These are phyloP conservation scores for Hypoxylon sp. DNA, from an alignment of 2,329 filamentous ascomycete genomes.

Conservation along the genomic window DNA sequence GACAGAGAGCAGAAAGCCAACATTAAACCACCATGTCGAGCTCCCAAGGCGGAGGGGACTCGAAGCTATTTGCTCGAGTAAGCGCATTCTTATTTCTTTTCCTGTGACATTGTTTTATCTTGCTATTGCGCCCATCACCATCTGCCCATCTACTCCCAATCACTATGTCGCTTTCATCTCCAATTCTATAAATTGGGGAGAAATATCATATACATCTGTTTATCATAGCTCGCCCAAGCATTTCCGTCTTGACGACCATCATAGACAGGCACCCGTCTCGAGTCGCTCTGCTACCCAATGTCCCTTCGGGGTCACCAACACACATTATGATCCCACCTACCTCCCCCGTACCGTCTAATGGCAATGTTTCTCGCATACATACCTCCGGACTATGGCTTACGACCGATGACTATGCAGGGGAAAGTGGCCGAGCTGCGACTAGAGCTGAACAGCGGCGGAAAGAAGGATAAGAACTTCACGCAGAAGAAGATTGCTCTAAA, in stretches of 20 bases:
- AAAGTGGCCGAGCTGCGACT: slow-evolving; percentile 97
- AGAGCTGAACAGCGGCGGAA: slow-evolving; percentile 92
- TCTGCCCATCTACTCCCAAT: slow-evolving; percentile 22
- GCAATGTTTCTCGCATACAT: slow-evolving; percentile 70
- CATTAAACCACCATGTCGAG: slow-evolving; percentile 64
- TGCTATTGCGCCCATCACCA: slow-evolving; percentile 11
- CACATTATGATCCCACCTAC: slow-evolving; percentile 47
- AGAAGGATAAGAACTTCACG: slow-evolving; percentile 97
- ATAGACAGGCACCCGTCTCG: slow-evolving; percentile 25
- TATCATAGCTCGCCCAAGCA: slow-evolving; percentile 16
- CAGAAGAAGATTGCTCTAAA: slow-evolving; percentile 98
- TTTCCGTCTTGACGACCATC: slow-evolving; percentile 30
- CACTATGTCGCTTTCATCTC: slow-evolving; percentile 13
- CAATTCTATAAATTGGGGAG: slow-evolving; percentile 24
- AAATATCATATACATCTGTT: slow-evolving; percentile 11
- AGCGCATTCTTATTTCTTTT: slow-evolving; percentile 55
- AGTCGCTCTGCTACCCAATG: slow-evolving; percentile 25
- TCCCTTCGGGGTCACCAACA: slow-evolving; percentile 28
- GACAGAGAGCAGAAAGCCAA: slow-evolving; percentile 40
- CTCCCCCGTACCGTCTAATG: slow-evolving; percentile 45
- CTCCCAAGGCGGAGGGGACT: slow-evolving; percentile 84
- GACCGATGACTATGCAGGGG: slow-evolving; percentile 81
- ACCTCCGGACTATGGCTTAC: slow-evolving; percentile 62
- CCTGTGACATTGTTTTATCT: slow-evolving; percentile 15
- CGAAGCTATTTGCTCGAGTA: slow-evolving; percentile 99